Percentiles rank a stretch among this genome's conserved stretches.
These are phyloP conservation scores for Candida glucosophila DNA, from an alignment of 1,139 yeast species.

Conservation along the genomic window DNA sequence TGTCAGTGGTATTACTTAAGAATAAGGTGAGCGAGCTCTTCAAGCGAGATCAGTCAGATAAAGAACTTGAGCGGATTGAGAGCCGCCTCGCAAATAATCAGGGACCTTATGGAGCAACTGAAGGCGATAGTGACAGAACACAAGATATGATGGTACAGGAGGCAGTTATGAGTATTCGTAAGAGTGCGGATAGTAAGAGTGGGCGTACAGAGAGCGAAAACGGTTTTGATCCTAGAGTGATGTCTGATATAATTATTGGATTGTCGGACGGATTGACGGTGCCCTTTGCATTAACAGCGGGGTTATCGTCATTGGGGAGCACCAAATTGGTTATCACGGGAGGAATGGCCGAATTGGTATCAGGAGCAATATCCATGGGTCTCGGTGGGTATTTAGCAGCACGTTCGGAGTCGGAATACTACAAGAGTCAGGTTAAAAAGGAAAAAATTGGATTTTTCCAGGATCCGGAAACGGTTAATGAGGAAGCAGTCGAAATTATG, in stretches of 20 bases:
- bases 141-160: conserved; percentile 33
- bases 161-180: conserved; percentile 22
- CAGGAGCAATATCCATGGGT: conserved; percentile 84
- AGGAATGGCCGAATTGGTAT: conserved; percentile 77
- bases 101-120: conserved; percentile 33
- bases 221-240: conserved; percentile 59
- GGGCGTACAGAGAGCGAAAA: conserved; percentile 15
- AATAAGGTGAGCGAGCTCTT: conserved; percentile 24
- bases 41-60: conserved; percentile 15
- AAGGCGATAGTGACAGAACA: conserved; percentile 30
- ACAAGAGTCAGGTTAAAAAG: conserved; percentile 58
- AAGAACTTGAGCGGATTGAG: conserved; percentile 27
- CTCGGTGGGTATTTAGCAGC: conserved; percentile 79
- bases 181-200: conserved; percentile 10
- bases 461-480: conserved; percentile 50
- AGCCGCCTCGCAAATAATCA: conserved; percentile 25
- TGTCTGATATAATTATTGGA: conserved; percentile 75
- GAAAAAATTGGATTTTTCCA: conserved; percentile 64
- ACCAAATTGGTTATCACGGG: conserved; percentile 72
- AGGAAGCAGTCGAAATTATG: conserved; percentile 67
- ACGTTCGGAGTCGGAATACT: conserved; percentile 68
- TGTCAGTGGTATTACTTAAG: conserved; percentile 35
- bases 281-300: conserved; percentile 80
- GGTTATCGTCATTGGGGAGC: conserved; percentile 69
- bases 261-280: conserved; percentile 76